Evolutionary conservation across 208 protist species (phyloP), one percentile per base, ranked within the genome.

Genomic region (Strigomonas galati): DNA sequence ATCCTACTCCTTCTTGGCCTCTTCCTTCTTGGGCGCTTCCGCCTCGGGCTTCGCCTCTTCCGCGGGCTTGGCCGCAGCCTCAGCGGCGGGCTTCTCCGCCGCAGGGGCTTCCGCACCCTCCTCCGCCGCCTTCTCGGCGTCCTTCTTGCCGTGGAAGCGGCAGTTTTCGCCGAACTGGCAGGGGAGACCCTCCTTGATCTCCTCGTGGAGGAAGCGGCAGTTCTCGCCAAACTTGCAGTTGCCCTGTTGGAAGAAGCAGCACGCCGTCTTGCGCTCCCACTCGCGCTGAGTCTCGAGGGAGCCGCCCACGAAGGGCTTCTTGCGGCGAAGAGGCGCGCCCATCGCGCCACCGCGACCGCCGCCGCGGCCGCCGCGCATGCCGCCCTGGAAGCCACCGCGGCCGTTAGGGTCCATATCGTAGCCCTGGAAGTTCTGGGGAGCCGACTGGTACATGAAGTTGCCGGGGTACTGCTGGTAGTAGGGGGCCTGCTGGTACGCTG

Each of bases 181-280:
- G 37, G 72, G 61, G 3, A 62, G 30, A 1, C 56, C 56, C 30
- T 71, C 76, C 43, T 66, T 59, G 51, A 81, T 77, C 21, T 90
- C 75, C 35, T 91, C 78, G 69, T 94, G 89, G 40, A 91, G 59
- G 69, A 92, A 94, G 62, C 84, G 84, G 76, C 89, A 94, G 10
- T 57, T 65, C 10, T 91, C 85, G 48, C 73, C 77, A 62, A 91
- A 94, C 70, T 88, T 89, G 72, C 89, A 94, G 52, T 74, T 82
- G 31, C 85, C 85, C 69, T 94, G 85, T 15, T 80, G 70, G 67
- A 82, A 80, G 74, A 94, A 94, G 66, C 89, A 94, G 78, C 89
- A 94, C 40, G 76, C 72, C 24, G 83, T 91, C 56, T 88, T 73
- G 51, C 76, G 67, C 64, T 91, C 85, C 75, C 78, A 94, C 65